Evolutionary conservation across 176 grass and related monocot genomes (phyloP).

Genomic region (Dactylis glomerata): DNA sequence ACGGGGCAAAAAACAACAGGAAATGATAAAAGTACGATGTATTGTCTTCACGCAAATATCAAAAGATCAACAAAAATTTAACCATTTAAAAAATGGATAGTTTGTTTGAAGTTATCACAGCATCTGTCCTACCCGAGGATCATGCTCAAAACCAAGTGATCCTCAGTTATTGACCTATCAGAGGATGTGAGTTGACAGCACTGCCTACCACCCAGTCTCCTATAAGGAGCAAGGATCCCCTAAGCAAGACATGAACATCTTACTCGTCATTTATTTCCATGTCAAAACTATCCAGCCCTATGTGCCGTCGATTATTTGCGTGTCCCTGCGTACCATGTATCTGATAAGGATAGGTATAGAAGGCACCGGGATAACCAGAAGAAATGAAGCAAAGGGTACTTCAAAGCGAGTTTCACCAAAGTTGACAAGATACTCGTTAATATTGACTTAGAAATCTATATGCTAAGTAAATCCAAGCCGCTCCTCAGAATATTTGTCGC

Average conservation of each 20-base stretch:
- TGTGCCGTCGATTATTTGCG: not conserved
- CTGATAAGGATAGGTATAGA: too few relatives aligned
- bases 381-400: too few relatives aligned
- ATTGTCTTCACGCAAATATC: not conserved
- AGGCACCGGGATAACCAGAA: too few relatives aligned
- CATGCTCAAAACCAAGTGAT: not conserved
- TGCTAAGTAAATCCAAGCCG: too few relatives aligned
- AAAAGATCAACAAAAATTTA: not conserved
- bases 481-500: too few relatives aligned
- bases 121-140: not conserved
- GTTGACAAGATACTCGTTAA: too few relatives aligned
- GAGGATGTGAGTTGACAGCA: not conserved
- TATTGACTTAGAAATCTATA: too few relatives aligned
- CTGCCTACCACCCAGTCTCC: not conserved
- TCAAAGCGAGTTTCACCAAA: too few relatives aligned
- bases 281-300: not conserved
- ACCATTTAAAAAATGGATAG: not conserved
- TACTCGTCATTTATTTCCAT: not conserved
- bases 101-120: not conserved
- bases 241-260: not conserved
- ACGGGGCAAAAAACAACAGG: too few relatives aligned
- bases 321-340: too few relatives aligned
- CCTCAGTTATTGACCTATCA: not conserved
- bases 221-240: not conserved
- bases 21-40: too few relatives aligned